Evolutionary conservation across 164 flowering plant genomes (phyloP).

Genomic region (Saururus chinensis): DNA sequence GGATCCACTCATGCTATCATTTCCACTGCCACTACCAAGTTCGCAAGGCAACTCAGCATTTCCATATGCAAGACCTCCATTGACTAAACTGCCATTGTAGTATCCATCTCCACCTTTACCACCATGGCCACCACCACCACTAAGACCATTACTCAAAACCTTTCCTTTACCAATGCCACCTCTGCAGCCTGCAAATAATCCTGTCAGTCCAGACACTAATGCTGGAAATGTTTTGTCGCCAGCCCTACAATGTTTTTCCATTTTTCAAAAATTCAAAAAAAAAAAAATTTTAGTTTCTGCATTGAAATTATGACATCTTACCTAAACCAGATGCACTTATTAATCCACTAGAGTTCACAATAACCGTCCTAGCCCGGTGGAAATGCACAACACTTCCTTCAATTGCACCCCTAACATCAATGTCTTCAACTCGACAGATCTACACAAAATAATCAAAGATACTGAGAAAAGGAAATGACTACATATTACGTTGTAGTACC

Average conservation of each 20-base stretch:
- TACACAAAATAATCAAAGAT: conserved; percentile 15
- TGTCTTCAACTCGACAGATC: conserved; percentile 91
- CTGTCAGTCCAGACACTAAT: background rate
- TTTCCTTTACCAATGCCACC: conserved; percentile 82
- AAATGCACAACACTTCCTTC: conserved; percentile 87
- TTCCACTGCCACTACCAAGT: conserved; percentile 99
- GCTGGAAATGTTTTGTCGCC: background rate
- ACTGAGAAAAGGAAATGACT: background rate
- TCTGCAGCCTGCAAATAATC: conserved; percentile 50
- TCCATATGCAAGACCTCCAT: conserved; percentile 81
- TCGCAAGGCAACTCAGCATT: conserved; percentile 90
- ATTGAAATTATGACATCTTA: conserved; percentile 15
- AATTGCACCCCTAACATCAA: conserved; percentile 57
- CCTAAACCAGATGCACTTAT: conserved; percentile 76
- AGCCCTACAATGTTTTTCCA: background rate
- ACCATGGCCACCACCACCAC: conserved; percentile 95
- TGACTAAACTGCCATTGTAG: conserved; percentile 44
- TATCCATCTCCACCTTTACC: conserved; percentile 91
- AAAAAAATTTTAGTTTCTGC: background rate
- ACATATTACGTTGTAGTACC: too few relatives aligned
- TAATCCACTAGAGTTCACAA: conserved; percentile 49
- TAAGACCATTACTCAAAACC: conserved; percentile 45
- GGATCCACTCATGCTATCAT: conserved; percentile 40
- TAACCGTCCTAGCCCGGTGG: conserved; percentile 68
- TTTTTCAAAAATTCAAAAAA: background rate